phyloP scores from a whole-genome alignment of 2,329 filamentous ascomycete species.

The Fusarium chlamydosporum region DNA sequence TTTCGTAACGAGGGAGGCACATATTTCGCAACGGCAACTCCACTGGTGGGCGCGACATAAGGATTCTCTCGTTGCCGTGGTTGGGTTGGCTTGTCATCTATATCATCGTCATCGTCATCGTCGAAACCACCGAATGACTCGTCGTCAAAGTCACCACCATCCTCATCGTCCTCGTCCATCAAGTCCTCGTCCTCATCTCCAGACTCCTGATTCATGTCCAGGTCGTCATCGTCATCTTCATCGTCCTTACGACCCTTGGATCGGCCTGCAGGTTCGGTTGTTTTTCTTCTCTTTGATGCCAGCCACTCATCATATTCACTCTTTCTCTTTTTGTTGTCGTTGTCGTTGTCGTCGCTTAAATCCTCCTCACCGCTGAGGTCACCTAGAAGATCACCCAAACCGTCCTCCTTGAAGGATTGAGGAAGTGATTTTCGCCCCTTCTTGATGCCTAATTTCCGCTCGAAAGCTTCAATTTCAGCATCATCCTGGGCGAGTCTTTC shows the following conservation, averaged over 20 bases:
- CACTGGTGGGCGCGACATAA: slow-evolving; percentile 79
- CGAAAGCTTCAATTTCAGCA: slow-evolving; percentile 86
- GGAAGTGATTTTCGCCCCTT: slow-evolving; percentile 81
- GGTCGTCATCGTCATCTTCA: slow-evolving; percentile 39
- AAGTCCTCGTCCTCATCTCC: slow-evolving; percentile 46
- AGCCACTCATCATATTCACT: slow-evolving; percentile 73
- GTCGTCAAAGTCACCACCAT: slow-evolving; percentile 52
- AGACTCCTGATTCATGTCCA: slow-evolving; percentile 41
- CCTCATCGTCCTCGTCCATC: slow-evolving; percentile 48
- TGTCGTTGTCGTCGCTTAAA: slow-evolving; percentile 62
- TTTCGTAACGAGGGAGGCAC: slow-evolving; percentile 87
- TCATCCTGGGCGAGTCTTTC: slow-evolving; percentile 83
- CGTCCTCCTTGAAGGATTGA: slow-evolving; percentile 83
- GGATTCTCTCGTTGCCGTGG: slow-evolving; percentile 82
- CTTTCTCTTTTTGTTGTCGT: slow-evolving; percentile 72
- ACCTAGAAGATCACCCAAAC: slow-evolving; percentile 82
- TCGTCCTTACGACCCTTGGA: slow-evolving; percentile 42
- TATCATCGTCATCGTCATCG: slow-evolving; percentile 55
- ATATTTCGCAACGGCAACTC: slow-evolving; percentile 76
- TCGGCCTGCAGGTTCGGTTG: slow-evolving; percentile 41
- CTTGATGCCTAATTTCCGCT: slow-evolving; percentile 87
- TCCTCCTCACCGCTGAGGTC: slow-evolving; percentile 65
- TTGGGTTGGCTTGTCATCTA: slow-evolving; percentile 53
- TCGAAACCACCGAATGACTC: slow-evolving; percentile 60
- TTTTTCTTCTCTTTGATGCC: slow-evolving; percentile 69